Conservation (phyloP, 2,329 filamentous ascomycete species). For the Rutstroemia sp. region DNA sequence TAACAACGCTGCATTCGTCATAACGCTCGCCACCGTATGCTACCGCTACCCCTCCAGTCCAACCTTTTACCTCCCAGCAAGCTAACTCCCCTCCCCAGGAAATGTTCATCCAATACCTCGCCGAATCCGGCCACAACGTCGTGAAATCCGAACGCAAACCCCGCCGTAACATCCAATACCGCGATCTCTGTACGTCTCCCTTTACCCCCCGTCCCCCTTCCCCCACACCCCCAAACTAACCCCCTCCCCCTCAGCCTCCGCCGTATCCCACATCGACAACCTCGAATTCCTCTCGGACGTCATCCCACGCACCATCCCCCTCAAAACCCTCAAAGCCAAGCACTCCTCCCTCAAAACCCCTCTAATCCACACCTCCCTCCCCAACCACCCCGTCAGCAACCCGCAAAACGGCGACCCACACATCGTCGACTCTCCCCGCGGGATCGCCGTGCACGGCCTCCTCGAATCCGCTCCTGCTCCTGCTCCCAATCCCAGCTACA, state of each 20-base stretch:
- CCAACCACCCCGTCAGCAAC: background rate
- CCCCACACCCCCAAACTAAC: too few species aligned
- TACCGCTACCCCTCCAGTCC: background rate
- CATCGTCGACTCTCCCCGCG: background rate
- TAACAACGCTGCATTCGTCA: conserved; percentile 89
- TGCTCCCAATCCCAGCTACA: conserved; percentile 27
- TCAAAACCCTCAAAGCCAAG: conserved; percentile 69
- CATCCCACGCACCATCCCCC: conserved; percentile 78
- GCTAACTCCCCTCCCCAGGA: conserved; percentile 47
- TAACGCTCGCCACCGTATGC: conserved; percentile 77
- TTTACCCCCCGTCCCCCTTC: conserved; percentile 5
- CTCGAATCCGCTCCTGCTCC: background rate
- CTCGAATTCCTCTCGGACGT: conserved; percentile 91
- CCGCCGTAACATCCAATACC: conserved; percentile 89
- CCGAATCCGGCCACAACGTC: conserved; percentile 77
- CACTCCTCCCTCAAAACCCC: conserved; percentile 25
- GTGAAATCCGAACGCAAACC: conserved; percentile 89
- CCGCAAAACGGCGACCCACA: background rate
- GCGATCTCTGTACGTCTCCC: conserved; percentile 64
- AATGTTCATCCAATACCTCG: conserved; percentile 90
- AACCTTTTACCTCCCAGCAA: background rate
- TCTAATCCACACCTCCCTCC: background rate
- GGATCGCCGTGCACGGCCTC: conserved; percentile 2
- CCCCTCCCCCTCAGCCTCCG: conserved; percentile 56
- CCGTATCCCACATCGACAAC: conserved; percentile 82